phyloP scores from a whole-genome alignment of 495 filamentous ascomycete species.

The Podospora comata region DNA sequence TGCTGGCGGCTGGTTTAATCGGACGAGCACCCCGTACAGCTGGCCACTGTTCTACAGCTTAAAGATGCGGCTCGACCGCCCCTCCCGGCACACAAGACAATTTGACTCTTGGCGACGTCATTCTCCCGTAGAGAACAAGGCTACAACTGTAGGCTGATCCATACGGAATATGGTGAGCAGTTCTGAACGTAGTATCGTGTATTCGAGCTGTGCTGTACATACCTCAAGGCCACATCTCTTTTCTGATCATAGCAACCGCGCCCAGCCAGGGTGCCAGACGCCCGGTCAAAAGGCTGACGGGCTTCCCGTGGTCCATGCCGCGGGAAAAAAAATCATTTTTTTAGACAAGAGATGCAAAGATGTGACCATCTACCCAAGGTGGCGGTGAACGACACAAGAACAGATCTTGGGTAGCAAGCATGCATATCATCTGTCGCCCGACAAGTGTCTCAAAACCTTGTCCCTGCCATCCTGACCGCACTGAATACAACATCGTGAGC shows the following conservation, averaged over 20 bases:
- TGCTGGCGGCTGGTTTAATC: neutral
- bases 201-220: neutral
- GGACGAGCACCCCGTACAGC: neutral
- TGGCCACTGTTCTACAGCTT: slow-evolving; percentile 11
- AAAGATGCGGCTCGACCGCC: slow-evolving; percentile 1
- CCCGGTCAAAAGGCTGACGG: slow-evolving; percentile 27
- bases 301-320: slow-evolving; percentile 27
- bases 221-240: neutral
- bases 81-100: slow-evolving; percentile 5
- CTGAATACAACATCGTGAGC: slow-evolving; percentile 18
- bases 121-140: neutral
- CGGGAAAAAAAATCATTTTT: slow-evolving; percentile 24
- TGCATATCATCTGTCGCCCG: slow-evolving; percentile 36
- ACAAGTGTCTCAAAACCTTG: slow-evolving; percentile 29
- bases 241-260: slow-evolving; percentile 22
- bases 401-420: slow-evolving; percentile 38
- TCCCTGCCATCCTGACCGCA: slow-evolving; percentile 27
- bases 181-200: neutral
- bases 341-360: slow-evolving; percentile 19
- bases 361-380: slow-evolving; percentile 33
- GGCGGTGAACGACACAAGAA: slow-evolving; percentile 37
- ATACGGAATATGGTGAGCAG: neutral
- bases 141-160: neutral
- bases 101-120: slow-evolving; percentile 20
- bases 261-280: slow-evolving; percentile 17